A percentile compares a stretch with the other conserved stretches of the same genome.
These are phyloP conservation scores for Lycium ferocissimum DNA, from an alignment of 257 asterid species.

Conservation along the genomic window DNA sequence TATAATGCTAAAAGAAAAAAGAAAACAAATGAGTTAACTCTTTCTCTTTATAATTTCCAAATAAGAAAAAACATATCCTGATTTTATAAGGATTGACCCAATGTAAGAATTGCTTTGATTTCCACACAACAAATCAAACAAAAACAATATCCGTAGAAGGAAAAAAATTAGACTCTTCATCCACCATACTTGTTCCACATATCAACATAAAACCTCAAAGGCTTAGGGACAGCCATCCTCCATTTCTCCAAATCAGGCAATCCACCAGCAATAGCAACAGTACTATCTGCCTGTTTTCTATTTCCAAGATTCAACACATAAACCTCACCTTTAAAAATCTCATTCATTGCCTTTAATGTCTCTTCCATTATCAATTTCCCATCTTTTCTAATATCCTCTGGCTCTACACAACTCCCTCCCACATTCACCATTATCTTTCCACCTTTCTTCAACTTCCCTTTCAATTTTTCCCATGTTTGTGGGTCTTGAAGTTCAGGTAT, in stretches of 20 bases:
- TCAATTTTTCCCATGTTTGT: constrained; percentile 73
- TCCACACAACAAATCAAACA: background rate
- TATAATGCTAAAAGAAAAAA: no score
- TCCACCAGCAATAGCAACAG: constrained; percentile 72
- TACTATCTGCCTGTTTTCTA: constrained; percentile 66
- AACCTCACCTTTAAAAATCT: constrained; percentile 53
- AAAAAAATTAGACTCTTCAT: background rate
- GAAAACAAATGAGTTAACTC: no score
- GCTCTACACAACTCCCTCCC: constrained; percentile 93
- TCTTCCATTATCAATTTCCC: constrained; percentile 77
- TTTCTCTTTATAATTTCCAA: no score
- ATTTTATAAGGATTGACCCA: no score
- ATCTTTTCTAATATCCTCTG: constrained; percentile 76
- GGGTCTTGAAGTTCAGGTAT: constrained; percentile 76
- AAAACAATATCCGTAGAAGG: background rate
- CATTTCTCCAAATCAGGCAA: constrained; percentile 64
- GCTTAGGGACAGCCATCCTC: constrained; percentile 60
- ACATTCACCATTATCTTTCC: constrained; percentile 93
- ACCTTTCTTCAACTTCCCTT: constrained; percentile 53
- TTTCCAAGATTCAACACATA: constrained; percentile 59
- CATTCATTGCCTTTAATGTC: constrained; percentile 67
- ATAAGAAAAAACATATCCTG: no score
- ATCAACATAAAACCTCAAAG: constrained; percentile 69
- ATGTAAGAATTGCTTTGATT: background rate
- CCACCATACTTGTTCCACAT: constrained; percentile 58